Base-by-base conservation (phyloP, 129 eudicot species). In the Arctium minus region DNA sequence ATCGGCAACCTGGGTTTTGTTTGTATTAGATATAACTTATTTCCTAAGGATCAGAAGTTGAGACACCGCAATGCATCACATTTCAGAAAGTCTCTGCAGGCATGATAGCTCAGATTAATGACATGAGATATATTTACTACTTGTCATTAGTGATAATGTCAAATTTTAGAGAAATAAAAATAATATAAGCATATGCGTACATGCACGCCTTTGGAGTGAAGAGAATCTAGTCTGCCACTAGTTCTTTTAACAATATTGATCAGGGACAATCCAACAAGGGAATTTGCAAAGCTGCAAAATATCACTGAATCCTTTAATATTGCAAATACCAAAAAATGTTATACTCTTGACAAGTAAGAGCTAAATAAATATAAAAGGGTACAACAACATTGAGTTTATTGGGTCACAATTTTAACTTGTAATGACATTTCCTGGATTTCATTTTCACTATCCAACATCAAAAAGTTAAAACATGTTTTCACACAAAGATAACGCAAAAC, bases 151-250 rank as follows among this genome's bases (percentile, higher is more conserved):
- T 8, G 6, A 33, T 33, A 1, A 48, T 40, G 15, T 18, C 18
- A 37, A 30, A 68, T 31, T 5, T 56, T 11, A 17, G 15, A 11
- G 22, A 79, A 1, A 68, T 50, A 42, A 36, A 31, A 60, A 5
- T 67, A 82, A 33, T 33, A 33, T 33, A 33, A 33, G 36, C 29
- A 73, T 37, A 36, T 82, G 6, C 86, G 13, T 88, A 95, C 97
- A 88, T 96, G 99, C 86, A 96, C 89, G 62, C 98, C 98, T 89
- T 96, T 98, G 5, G 99, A 96, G 82, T 96, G 97, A 81, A 96
- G 90, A 84, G 98, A 77, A 87, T 92, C 99, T 42, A 96, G 90
- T 89, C 98, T 93, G 68, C 97, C 90, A 72, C 95, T 83, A 72
- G 97, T 95, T 87, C 87, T 93, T 70, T 88, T 97, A 81, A 88